Evolutionary conservation across 768 basidiomycete genomes (phyloP), one percentile per base, ranked within the genome.

Genomic region (Suillus subalutaceus): DNA sequence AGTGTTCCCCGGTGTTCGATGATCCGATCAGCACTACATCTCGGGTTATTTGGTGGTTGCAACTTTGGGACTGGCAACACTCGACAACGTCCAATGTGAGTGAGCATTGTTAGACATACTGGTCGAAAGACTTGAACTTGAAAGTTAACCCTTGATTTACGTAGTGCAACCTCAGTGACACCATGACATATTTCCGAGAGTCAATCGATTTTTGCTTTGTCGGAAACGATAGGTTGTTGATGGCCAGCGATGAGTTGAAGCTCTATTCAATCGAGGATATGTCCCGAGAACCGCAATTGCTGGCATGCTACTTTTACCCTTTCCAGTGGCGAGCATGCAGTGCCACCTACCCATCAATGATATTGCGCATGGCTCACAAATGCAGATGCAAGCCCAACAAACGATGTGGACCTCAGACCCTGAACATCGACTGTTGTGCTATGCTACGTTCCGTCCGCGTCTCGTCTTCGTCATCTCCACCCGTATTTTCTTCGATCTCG

Each of bases 31-130:
- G 32, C 23, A 26, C 9, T 16, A n/a, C 32, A 20, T 16, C 6
- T 37, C 10, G 16, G 18, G 55, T 16, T 18, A 16, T 20, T n/a
- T 64, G 57, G 64, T 60, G 23, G 23, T 26, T 64, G 20, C 64
- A 64, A 12, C 9, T 64, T 12, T 64, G 64, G 64, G 46, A 64
- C 43, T 60, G 64, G 64, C 43, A 64, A n/a, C 57, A 43, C 12
- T 64, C 55, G 8, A 64, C 20, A 37, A 61, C 43, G 16, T 43
- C 58, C 41, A 61, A 43, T 44, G 64, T 56, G 43, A 64, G 30
- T 4, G 16, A 26, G 26, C 52, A 58, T 63, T 6, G 16, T 30
- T 26, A 35, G 18, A 63, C 4, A 52, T 30, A 57, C 23, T 38
- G 26, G 26, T 3, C n/a, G 26, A 30, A 18, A 37, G 32, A 55